phyloP scores from a whole-genome alignment of 2,329 filamentous ascomycete genomes.

The Colletotrichum tropicicola region DNA sequence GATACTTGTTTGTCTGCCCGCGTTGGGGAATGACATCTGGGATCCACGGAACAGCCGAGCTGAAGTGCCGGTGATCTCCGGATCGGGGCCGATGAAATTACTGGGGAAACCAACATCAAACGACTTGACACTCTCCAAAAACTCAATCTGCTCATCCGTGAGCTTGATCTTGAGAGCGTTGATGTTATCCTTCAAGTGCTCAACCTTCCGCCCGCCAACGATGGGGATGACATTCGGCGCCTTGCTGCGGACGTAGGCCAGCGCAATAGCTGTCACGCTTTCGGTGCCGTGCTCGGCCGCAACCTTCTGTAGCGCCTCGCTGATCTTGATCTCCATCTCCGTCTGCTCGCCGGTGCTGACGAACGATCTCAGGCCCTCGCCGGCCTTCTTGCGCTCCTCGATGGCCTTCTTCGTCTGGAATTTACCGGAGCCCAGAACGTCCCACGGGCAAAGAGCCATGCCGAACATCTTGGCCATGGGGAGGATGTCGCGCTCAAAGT shows the following conservation, averaged over 20 bases:
- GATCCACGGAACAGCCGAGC: conserved; percentile 6
- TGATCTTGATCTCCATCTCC: conserved; percentile 60
- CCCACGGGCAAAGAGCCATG: conserved; percentile 68
- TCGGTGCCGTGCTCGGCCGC: conserved; percentile 63
- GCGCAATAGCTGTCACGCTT: conserved; percentile 66
- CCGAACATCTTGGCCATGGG: conserved; percentile 51
- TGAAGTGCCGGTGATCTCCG: conserved; percentile 28
- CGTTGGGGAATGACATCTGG: conserved; percentile 25
- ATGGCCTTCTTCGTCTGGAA: conserved; percentile 53
- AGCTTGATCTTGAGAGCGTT: conserved; percentile 60
- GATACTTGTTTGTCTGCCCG: conserved; percentile 8
- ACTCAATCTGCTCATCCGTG: conserved; percentile 59
- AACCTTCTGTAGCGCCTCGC: conserved; percentile 67
- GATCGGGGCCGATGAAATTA: conserved; percentile 47
- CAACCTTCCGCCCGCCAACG: conserved; percentile 60
- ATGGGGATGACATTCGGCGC: conserved; percentile 62
- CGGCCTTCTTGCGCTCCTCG: conserved; percentile 40
- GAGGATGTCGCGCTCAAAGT: conserved; percentile 52
- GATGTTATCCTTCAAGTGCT: conserved; percentile 65
- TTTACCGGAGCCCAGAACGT: conserved; percentile 62
- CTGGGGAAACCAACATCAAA: conserved; percentile 67
- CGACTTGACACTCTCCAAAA: conserved; percentile 59
- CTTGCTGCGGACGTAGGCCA: conserved; percentile 62
- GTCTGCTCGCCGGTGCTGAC: conserved; percentile 43
- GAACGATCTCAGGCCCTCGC: conserved; percentile 48